Percentiles rank a stretch among this genome's conserved stretches.
Conservation (phyloP, 352 stramenopile genomes). For the Globisporangium echinulatum region DNA sequence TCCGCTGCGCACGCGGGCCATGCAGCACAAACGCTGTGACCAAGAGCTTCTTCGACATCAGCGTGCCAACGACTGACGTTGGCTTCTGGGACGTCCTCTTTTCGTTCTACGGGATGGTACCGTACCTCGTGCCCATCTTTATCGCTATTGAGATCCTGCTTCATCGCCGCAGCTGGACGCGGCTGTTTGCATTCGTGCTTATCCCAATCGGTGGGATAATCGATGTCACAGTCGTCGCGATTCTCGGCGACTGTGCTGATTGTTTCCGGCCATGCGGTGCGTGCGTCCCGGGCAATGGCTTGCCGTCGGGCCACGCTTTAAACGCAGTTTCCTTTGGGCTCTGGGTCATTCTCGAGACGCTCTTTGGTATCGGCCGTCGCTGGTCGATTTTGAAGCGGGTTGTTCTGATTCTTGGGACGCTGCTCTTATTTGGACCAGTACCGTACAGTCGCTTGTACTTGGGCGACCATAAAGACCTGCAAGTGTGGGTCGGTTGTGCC, state of each 20-base stretch:
- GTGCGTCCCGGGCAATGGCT: conserved; percentile 36
- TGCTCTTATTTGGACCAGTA: conserved; percentile 40
- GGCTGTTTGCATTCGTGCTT: conserved; percentile 41
- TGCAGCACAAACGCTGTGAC: conserved; percentile 39
- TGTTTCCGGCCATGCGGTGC: conserved; percentile 41
- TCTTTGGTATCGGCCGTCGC: conserved; percentile 22
- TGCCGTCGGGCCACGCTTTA: conserved; percentile 46
- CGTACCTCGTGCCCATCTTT: conserved; percentile 36
- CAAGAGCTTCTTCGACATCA: conserved; percentile 49
- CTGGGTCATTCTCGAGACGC: conserved; percentile 40
- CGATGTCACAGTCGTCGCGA: conserved; percentile 36
- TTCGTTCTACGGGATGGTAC: conserved; percentile 50
- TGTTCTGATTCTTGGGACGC: conserved; percentile 1
- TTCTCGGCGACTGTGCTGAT: conserved; percentile 35
- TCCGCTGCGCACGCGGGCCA: conserved; percentile 39
- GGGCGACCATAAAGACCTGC: conserved; percentile 44
- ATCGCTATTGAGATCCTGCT: conserved; percentile 36
- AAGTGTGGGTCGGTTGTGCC: conserved; percentile 32
- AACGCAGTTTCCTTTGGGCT: conserved; percentile 40
- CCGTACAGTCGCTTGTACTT: conserved; percentile 55
- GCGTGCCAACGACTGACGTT: conserved; percentile 22
- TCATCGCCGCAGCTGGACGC: conserved; percentile 32
- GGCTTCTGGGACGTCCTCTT: conserved; percentile 48
- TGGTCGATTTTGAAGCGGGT: conserved; percentile 13
- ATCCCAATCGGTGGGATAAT: conserved; percentile 40